Conservation (phyloP, 306 rosid genomes). For the Notholithocarpus densiflorus region DNA sequence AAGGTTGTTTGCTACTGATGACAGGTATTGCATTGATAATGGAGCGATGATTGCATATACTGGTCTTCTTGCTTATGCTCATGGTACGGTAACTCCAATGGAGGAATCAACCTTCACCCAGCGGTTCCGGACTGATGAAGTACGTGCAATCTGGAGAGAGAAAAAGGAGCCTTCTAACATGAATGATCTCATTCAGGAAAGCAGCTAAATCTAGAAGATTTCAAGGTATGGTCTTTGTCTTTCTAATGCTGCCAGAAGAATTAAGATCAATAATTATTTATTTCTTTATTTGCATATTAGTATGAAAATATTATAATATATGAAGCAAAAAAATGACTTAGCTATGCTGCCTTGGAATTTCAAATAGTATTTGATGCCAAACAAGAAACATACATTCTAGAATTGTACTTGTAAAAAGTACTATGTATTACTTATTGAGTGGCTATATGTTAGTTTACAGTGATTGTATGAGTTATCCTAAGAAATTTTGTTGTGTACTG, state of each 20-base stretch:
- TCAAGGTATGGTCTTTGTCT: not conserved
- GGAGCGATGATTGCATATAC: conserved; percentile 98
- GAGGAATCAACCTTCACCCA: conserved; percentile 83
- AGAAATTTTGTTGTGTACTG: too few species aligned
- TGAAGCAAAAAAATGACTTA: not conserved
- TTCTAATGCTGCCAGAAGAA: not conserved
- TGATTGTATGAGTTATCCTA: too few species aligned
- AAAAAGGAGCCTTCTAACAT: conserved; percentile 25
- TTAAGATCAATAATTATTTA: not conserved
- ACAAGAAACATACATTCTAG: not conserved
- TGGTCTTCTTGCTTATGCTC: conserved; percentile 83
- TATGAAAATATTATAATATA: not conserved
- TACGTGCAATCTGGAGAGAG: conserved; percentile 85
- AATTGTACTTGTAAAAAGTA: not conserved
- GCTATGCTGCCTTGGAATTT: not conserved
- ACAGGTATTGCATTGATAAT: conserved; percentile 85
- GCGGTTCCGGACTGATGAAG: conserved; percentile 91
- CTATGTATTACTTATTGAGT: not conserved
- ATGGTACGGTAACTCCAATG: conserved; percentile 58
- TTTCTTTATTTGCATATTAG: not conserved
- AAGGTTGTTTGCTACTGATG: conserved; percentile 88
- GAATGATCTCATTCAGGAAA: conserved; percentile 28
- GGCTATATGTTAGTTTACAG: not conserved
- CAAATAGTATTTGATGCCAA: not conserved
- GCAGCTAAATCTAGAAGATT: not conserved